Evolutionary conservation across 352 stramenopile genomes (phyloP).

Genomic region (Globisporangium yorkense): DNA sequence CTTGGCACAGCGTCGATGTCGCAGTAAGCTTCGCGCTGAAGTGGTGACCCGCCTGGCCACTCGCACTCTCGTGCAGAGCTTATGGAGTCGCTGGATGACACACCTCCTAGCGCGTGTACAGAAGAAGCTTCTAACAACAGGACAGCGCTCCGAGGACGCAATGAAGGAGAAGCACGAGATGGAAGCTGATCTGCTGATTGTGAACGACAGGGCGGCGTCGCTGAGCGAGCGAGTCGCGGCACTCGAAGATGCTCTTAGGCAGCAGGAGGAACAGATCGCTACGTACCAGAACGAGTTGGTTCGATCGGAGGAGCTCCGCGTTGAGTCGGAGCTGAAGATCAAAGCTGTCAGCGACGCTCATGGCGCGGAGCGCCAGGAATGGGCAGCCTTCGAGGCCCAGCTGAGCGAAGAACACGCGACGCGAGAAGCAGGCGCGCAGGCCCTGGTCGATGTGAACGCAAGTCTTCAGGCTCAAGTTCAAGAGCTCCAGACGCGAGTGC

Average conservation of each 20-base stretch:
- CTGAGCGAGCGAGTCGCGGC: slow-evolving; percentile 32
- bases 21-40: slow-evolving; percentile 14
- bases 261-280: slow-evolving; percentile 21
- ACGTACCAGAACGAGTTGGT: slow-evolving; percentile 29
- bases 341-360: slow-evolving; percentile 13
- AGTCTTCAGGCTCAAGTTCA: slow-evolving; percentile 18
- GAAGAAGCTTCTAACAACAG: slow-evolving; percentile 13
- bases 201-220: slow-evolving; percentile 28
- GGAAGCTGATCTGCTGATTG: slow-evolving; percentile 36
- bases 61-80: slow-evolving; percentile 10
- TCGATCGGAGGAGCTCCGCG: slow-evolving; percentile 21
- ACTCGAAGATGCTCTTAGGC: slow-evolving; percentile 22
- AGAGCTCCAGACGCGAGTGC: slow-evolving; percentile 26
- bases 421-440: slow-evolving; percentile 5
- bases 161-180: slow-evolving; percentile 35
- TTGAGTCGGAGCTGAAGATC: slow-evolving; percentile 17
- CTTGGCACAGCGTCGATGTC: slow-evolving; percentile 14
- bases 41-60: slow-evolving; percentile 17
- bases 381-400: slow-evolving; percentile 21
- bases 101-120: slow-evolving; percentile 16
- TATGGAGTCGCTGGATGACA: slow-evolving; percentile 43
- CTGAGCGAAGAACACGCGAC: slow-evolving; percentile 19
- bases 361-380: slow-evolving; percentile 24
- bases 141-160: slow-evolving; percentile 9
- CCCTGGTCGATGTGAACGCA: slow-evolving; percentile 19